Evolutionary conservation across 306 rosid species (phyloP), one percentile per base, ranked within the genome.

Genomic region (Prunus kanzakura): DNA sequence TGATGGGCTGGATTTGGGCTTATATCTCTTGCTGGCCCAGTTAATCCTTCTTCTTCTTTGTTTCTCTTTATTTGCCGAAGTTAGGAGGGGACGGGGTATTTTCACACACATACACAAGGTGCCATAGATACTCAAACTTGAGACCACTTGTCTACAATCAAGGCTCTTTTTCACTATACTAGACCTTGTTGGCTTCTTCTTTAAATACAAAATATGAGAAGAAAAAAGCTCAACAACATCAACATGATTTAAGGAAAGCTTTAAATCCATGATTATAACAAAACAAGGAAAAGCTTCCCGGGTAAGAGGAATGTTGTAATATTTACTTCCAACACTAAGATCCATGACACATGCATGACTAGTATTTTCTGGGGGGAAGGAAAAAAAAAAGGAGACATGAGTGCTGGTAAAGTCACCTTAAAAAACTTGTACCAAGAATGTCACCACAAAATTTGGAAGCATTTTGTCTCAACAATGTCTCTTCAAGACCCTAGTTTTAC

Each of bases 241-340:
- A n/a, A 55, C 60, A n/a, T 0, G 8, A 1, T 55, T n/a, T 8
- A 58, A 14, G n/a, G 22, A 16, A 51, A 51, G 57, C 57, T 0
- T 16, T 15, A 58, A 23, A 23, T 20, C 12, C 27, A 9, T 4
- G 32, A 9, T 23, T 58, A 58, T 1, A 13, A 58, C 18, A 58
- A 45, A 22, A 12, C 6, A 45, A 45, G 8, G 12, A 3, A 67
- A 13, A 67, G 16, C 35, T 12, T 67, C 55, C 43, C n/a, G 32
- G 11, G 8, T 11, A 58, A 23, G 8, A 45, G 73, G 57, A 47
- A 25, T 47, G 20, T 47, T 47, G 58, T 46, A 68, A 46, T 47
- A 43, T 68, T 68, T 22, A 8, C 23, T 69, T 49, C 60, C 58
- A 69, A 49, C 73, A 69, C 49, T 3, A 69, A 15, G 32, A 69